Base-by-base conservation (phyloP, 495 filamentous ascomycete genomes). In the Aspergillus avenaceus region DNA sequence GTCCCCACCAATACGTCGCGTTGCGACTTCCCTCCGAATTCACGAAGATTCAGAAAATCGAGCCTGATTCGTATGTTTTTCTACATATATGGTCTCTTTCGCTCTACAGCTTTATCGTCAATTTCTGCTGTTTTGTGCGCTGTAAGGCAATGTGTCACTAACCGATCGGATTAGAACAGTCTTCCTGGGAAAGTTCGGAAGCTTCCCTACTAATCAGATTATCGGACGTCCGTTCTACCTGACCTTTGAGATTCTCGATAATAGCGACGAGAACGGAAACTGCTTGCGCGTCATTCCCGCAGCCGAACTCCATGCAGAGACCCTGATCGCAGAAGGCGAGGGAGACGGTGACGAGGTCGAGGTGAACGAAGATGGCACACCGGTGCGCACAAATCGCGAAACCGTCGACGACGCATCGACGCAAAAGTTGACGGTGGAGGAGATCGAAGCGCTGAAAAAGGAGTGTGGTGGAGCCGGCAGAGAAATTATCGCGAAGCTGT, bases 401-500 rank as follows among this genome's bases (percentile, higher is more conserved):
- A 89, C 82, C 14, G 74, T 91, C 44, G 90, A 97, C 64, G 88
- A 92, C 59, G 78, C 81, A 1, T 83, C 84, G 26, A 83, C 88
- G 14, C 93, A 98, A 65, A 85, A 81, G 16, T 72, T 98, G 50
- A 89, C 87, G 0, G 76, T 85, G 65, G 80, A 84, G 32, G 90
- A 97, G 70, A 98, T 98, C 49, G 93, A 97, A 63, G 84, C 84
- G 62, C 69, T 97, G 53, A 98, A 98, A 70, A 82, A 79, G 49
- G 80, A 87, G 32, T 85, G 83, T 2, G 82, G 78, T 27, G 84
- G 84, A 18, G 86, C 88, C 0, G 93, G 93, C 8, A 88, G 87
- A 65, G 90, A 95, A 36, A 77, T 98, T 29, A 89, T 98, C 45
- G 84, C 85, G 28, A 93, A 88, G 64, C 77, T 98, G 2, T 69